Percentiles rank a stretch among this genome's conserved stretches.
phyloP scores from a whole-genome alignment of 2,329 filamentous ascomycete genomes.

The Magnaporthiopsis rhizophila region DNA sequence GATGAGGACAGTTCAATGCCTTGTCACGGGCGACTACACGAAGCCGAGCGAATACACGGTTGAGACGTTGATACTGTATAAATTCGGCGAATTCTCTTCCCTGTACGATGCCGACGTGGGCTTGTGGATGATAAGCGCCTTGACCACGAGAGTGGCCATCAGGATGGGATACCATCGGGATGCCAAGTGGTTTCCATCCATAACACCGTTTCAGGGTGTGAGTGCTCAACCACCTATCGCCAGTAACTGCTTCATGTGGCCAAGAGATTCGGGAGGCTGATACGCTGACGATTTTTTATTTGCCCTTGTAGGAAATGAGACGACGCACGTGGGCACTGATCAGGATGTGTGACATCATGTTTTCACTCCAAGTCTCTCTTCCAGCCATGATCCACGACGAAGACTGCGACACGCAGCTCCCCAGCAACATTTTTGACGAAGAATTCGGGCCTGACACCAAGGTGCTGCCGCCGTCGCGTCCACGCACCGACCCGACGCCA shows the following conservation, averaged over 20 bases:
- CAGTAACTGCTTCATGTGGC: neutral
- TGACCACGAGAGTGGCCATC: conserved; percentile 50
- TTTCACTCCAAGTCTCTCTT: conserved; percentile 65
- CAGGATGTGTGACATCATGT: conserved; percentile 65
- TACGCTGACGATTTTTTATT: neutral
- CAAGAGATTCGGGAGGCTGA: neutral
- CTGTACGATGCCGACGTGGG: conserved; percentile 67
- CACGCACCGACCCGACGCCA: conserved; percentile 63
- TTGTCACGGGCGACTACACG: conserved; percentile 69
- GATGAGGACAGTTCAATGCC: conserved; percentile 66
- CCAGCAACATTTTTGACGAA: conserved; percentile 73
- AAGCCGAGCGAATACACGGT: conserved; percentile 66
- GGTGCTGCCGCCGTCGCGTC: conserved; percentile 57
- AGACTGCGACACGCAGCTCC: conserved; percentile 67
- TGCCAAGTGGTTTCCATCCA: conserved; percentile 61
- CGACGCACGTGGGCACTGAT: conserved; percentile 62
- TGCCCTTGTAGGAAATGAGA: conserved; percentile 53
- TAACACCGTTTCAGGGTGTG: conserved; percentile 65
- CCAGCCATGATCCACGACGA: conserved; percentile 64
- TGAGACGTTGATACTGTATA: conserved; percentile 69
- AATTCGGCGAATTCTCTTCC: conserved; percentile 67
- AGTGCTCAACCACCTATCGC: conserved; percentile 18
- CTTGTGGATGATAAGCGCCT: conserved; percentile 49
- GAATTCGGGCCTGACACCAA: conserved; percentile 66
- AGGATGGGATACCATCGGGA: conserved; percentile 75